Evolutionary conservation across 2,329 filamentous ascomycete genomes (phyloP).

Genomic region (Hymenoscyphus occultus): DNA sequence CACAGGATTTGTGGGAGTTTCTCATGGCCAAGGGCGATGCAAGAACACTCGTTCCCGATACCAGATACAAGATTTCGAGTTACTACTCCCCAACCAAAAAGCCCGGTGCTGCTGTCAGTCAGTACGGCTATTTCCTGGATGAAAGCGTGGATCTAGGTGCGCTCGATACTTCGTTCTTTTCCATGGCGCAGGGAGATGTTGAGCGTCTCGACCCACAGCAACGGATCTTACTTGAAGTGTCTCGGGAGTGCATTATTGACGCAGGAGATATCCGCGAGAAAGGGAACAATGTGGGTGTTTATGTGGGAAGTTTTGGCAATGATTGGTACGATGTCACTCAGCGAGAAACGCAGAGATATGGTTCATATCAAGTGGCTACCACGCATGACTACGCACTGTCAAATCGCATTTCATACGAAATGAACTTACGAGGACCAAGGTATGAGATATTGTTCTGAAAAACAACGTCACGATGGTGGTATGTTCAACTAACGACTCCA

Average conservation of each 20-base stretch:
- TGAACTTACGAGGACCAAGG: conserved; percentile 2
- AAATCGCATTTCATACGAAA: conserved; percentile 8
- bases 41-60: conserved; percentile 29
- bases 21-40: conserved; percentile 32
- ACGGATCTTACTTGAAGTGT: conserved; percentile 17
- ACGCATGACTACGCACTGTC: background rate
- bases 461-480: too few relatives aligned
- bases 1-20: conserved; percentile 35
- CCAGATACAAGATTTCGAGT: conserved; percentile 32
- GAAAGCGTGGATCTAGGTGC: conserved; percentile 25
- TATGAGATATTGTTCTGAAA: too few relatives aligned
- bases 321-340: conserved; percentile 4
- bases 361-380: too few relatives aligned
- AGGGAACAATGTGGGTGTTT: conserved; percentile 16
- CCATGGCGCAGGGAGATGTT: conserved; percentile 31
- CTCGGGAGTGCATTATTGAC: conserved; percentile 9
- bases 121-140: conserved; percentile 34
- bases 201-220: conserved; percentile 32
- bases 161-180: conserved; percentile 37
- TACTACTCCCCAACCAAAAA: conserved; percentile 26
- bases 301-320: conserved; percentile 10
- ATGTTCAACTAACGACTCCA: too few relatives aligned
- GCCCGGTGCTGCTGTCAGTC: conserved; percentile 16
- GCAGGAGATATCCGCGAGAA: conserved; percentile 12
- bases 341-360: too few relatives aligned